Evolutionary conservation across 331 rosid species (phyloP), one percentile per base, ranked within the genome.

Genomic region (Dryas integrifolia): DNA sequence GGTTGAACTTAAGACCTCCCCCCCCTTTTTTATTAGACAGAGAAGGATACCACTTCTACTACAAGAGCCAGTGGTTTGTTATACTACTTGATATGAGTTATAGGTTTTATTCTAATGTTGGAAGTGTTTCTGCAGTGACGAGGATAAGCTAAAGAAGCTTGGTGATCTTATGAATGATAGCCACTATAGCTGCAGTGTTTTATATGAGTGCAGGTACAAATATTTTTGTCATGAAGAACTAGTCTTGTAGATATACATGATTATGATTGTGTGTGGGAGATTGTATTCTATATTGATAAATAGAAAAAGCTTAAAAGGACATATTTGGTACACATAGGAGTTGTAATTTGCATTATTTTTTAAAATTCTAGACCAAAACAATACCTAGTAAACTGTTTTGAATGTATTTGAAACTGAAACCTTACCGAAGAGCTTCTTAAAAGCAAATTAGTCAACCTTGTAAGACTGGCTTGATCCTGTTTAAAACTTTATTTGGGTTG

Each of bases 91-190:
- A 35, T 38, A 3, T 58, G 63, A 26, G 35, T 14, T 58, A 35
- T 58, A 48, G 71, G 24, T 70, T 52, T 18, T 14, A 43, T 47
- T 15, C 75, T 45, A 72, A 77, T 65, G 16, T 4, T 70, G 14
- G 35, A 14, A 40, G 55, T 69, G 26, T 65, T 59, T 72, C 84
- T 85, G 81, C 90, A 95, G 99, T 65, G 97, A 92, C 51, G 97
- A 88, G 72, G 97, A 85, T 56, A 84, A 62, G 80, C 85, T 95
- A 44, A 85, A 85, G 89, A 85, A 82, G 69, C 96, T 95, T n/a
- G 99, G 99, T 9, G 92, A 85, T 81, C 96, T 92, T 74, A 95
- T 95, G 99, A 91, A 95, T 48, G 96, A 85, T 48, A 95, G 99
- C 73, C 98, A 95, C 82, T 47, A 84, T 64, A 95, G 98, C 90